Evolutionary conservation across 1,284 basidiomycete species (phyloP).

Genomic region (Melampsora americana): DNA sequence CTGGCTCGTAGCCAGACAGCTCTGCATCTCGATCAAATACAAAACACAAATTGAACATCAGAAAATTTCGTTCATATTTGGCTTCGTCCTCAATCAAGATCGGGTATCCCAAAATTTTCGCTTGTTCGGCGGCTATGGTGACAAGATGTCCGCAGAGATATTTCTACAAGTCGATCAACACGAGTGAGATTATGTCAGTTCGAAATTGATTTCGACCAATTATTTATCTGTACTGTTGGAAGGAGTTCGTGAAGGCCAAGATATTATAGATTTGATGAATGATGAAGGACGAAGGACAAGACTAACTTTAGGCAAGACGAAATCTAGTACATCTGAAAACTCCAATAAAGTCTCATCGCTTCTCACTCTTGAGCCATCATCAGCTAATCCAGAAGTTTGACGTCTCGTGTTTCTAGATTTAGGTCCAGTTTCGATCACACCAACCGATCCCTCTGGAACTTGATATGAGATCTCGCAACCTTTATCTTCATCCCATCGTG

Average conservation of each 20-base stretch:
- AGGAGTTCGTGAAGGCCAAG: no score
- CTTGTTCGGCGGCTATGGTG: slow-evolving; percentile 63
- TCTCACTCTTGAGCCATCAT: slow-evolving; percentile 8
- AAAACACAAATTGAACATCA: slow-evolving; percentile 93
- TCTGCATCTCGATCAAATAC: slow-evolving; percentile 88
- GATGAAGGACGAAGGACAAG: neutral
- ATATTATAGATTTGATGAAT: no score
- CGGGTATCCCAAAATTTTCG: slow-evolving; percentile 84
- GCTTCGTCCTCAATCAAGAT: slow-evolving; percentile 65
- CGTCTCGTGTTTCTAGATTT: slow-evolving; percentile 27
- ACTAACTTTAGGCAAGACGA: slow-evolving; percentile 35
- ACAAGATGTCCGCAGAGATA: slow-evolving; percentile 80
- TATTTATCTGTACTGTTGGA: no score
- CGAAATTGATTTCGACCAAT: neutral
- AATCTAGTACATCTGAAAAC: slow-evolving; percentile 35
- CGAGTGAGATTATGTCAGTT: no score
- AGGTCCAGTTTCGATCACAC: slow-evolving; percentile 46
- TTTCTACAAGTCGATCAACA: slow-evolving; percentile 7
- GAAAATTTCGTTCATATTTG: slow-evolving; percentile 65
- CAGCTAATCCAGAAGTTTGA: neutral
- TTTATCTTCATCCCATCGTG: slow-evolving; percentile 74
- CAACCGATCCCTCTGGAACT: slow-evolving; percentile 80
- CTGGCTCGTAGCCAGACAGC: slow-evolving; percentile 88
- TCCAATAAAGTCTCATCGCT: slow-evolving; percentile 13
- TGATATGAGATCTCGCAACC: slow-evolving; percentile 84